Percentiles rank a stretch among this genome's conserved stretches.
Evolutionary conservation across 305 asterid species (phyloP).

Genomic region (Rubia tinctorum): DNA sequence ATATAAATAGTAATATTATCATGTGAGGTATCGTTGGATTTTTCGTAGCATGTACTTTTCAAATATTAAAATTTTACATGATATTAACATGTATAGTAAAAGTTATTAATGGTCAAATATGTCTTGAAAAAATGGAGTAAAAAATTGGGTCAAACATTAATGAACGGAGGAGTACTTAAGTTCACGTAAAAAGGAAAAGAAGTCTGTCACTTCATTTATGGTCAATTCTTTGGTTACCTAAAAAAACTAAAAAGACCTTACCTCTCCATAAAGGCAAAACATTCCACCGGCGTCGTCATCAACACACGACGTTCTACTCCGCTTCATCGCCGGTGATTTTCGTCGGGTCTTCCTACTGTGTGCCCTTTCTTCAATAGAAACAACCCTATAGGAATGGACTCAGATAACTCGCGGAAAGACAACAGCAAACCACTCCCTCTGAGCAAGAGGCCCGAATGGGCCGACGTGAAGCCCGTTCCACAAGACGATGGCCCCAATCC

Average conservation of each 20-base stretch:
- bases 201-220: no score
- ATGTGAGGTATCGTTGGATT: no score
- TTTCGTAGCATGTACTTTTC: no score
- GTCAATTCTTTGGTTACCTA: no score
- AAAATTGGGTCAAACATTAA: no score
- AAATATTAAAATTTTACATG: no score
- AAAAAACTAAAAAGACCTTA: neutral
- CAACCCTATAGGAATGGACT: neutral
- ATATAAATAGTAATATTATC: no score
- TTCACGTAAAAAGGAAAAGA: no score
- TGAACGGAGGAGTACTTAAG: no score
- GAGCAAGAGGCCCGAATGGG: constrained; percentile 73
- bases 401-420: neutral
- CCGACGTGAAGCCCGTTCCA: constrained; percentile 66
- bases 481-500: constrained; percentile 92
- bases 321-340: neutral
- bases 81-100: no score
- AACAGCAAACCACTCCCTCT: constrained; percentile 33
- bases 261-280: neutral
- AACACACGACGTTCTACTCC: neutral
- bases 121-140: no score
- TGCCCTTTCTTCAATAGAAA: neutral
- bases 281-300: neutral
- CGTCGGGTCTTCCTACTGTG: neutral
- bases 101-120: no score